Percentiles rank a stretch among this genome's conserved stretches.
Conservation (phyloP, 1,139 yeast species). For the Yamadazyma kanchanaburiensis region DNA sequence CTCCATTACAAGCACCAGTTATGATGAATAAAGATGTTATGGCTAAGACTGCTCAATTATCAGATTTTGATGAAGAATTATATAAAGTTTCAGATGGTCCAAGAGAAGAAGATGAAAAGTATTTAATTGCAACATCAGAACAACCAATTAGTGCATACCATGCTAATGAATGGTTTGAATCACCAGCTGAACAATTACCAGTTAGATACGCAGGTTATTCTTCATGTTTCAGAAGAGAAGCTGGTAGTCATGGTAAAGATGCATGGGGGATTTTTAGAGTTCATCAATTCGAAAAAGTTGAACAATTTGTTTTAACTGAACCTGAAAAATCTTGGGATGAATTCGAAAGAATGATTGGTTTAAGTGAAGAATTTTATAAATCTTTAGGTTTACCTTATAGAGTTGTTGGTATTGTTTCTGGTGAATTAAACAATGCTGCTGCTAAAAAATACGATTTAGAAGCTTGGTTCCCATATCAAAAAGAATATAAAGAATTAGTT, state of each 20-base stretch:
- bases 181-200: constrained; percentile 95
- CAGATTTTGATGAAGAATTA: constrained; percentile 96
- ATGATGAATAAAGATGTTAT: constrained; percentile 99
- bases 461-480: constrained; percentile 99
- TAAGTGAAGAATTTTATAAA: constrained; percentile 91
- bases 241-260: constrained; percentile 98
- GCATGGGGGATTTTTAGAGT: constrained; percentile 99
- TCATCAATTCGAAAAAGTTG: constrained; percentile 96
- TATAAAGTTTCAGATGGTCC: constrained; percentile 92
- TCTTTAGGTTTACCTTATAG: constrained; percentile 92
- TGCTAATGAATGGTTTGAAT: constrained; percentile 97
- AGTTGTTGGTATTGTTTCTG: constrained; percentile 96
- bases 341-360: constrained; percentile 90
- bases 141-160: constrained; percentile 99
- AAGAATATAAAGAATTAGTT: constrained; percentile 96
- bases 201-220: constrained; percentile 96
- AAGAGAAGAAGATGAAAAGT: constrained; percentile 77
- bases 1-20: constrained; percentile 96
- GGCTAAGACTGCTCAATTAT: constrained; percentile 99
- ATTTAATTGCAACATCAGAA: constrained; percentile 96
- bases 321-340: constrained; percentile 98
- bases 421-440: constrained; percentile 98
- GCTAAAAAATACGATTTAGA: constrained; percentile 98
- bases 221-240: constrained; percentile 98
- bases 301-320: constrained; percentile 92